A percentile compares a stretch with the other conserved stretches of the same genome.
These are phyloP conservation scores for Aspergillus pseudoglaucus DNA, from an alignment of 2,329 filamentous ascomycete species.

Conservation along the genomic window DNA sequence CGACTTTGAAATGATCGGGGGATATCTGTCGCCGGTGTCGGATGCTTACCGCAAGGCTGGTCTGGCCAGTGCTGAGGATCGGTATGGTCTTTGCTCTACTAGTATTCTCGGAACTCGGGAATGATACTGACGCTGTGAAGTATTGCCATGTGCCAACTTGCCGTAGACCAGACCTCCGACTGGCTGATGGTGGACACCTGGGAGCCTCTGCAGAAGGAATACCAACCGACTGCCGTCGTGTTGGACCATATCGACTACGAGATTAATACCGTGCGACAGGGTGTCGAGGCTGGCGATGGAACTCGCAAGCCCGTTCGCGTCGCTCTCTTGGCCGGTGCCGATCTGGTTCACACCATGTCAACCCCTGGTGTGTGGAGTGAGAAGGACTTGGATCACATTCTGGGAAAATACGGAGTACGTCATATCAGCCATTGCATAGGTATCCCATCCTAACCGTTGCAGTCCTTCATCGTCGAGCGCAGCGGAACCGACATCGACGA, in stretches of 20 bases:
- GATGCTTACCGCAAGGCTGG: slow-evolving; percentile 75
- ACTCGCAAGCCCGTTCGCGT: slow-evolving; percentile 63
- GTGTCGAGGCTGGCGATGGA: slow-evolving; percentile 64
- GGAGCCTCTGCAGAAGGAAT: slow-evolving; percentile 79
- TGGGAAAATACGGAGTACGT: slow-evolving; percentile 65
- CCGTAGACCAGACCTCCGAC: slow-evolving; percentile 62
- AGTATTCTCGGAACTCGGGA: not conserved
- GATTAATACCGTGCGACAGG: slow-evolving; percentile 72
- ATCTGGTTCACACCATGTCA: slow-evolving; percentile 68
- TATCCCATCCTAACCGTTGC: not conserved
- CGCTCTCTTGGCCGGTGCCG: slow-evolving; percentile 72
- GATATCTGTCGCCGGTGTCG: slow-evolving; percentile 73
- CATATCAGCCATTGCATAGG: not conserved
- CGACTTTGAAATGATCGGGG: slow-evolving; percentile 77
- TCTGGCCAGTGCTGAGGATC: slow-evolving; percentile 64
- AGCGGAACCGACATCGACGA: slow-evolving; percentile 84
- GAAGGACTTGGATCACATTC: slow-evolving; percentile 79
- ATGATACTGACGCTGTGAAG: slow-evolving; percentile 25
- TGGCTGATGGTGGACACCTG: slow-evolving; percentile 85
- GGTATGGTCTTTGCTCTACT: slow-evolving; percentile 35
- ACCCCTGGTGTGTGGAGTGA: slow-evolving; percentile 70
- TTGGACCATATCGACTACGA: slow-evolving; percentile 88
- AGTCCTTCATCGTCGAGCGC: slow-evolving; percentile 77
- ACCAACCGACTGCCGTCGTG: slow-evolving; percentile 82
- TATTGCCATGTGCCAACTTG: slow-evolving; percentile 80